phyloP scores from a whole-genome alignment of 495 filamentous ascomycete species.

The Aspergillus wentii region DNA sequence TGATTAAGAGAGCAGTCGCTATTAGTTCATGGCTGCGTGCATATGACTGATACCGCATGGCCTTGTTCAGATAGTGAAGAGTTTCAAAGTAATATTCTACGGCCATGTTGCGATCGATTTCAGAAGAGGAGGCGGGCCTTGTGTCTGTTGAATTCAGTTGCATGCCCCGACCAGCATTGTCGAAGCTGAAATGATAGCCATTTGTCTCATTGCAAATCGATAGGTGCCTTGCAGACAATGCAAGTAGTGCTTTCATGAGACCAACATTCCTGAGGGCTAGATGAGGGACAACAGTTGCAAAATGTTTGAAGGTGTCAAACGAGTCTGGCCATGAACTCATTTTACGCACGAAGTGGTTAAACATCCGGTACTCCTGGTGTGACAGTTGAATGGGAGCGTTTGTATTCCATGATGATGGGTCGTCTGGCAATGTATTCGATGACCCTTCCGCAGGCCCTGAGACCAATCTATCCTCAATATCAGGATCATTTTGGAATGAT shows the following conservation, averaged over 20 bases:
- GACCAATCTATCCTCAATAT: conserved; percentile 9
- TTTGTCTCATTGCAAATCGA: conserved; percentile 6
- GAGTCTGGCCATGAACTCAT: conserved; percentile 19
- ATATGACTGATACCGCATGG: conserved; percentile 19
- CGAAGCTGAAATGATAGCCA: background rate
- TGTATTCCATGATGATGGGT: conserved; percentile 16
- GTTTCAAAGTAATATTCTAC: conserved; percentile 27
- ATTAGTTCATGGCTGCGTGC: conserved; percentile 19
- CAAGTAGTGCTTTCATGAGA: conserved; percentile 23
- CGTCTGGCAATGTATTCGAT: conserved; percentile 6
- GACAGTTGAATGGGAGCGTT: conserved; percentile 13
- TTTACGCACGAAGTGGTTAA: conserved; percentile 19
- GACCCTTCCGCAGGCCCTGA: conserved; percentile 5
- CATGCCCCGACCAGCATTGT: too few species aligned
- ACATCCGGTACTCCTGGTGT: conserved; percentile 13
- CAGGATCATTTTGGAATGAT: conserved; percentile 15
- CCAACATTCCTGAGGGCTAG: conserved; percentile 21
- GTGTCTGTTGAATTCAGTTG: too few species aligned
- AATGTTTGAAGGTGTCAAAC: conserved; percentile 17
- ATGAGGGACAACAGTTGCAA: conserved; percentile 16
- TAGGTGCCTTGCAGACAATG: conserved; percentile 17
- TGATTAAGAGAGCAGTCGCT: conserved; percentile 19
- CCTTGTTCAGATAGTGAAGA: conserved; percentile 20
- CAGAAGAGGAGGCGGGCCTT: background rate
- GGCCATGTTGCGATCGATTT: conserved; percentile 9